These are phyloP conservation scores for Gossypium rotundifolium DNA, from an alignment of 345 rosid species.

Conservation along the genomic window DNA sequence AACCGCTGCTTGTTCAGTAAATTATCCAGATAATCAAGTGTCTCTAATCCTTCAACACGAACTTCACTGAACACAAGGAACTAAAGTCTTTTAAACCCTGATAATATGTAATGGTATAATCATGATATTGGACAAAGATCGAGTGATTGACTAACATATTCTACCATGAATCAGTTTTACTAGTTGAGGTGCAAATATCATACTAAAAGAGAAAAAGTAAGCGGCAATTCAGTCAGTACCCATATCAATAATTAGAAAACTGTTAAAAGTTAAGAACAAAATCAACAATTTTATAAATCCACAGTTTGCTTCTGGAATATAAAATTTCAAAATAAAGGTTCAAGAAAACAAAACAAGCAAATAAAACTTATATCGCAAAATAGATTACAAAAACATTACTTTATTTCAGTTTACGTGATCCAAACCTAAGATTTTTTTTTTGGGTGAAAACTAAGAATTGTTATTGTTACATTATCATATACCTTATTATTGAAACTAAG, in stretches of 20 bases:
- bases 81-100: background rate
- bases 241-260: background rate
- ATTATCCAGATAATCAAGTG: slow-evolving; percentile 90
- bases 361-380: background rate
- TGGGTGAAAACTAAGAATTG: background rate
- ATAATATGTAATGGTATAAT: background rate
- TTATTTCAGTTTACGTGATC: background rate
- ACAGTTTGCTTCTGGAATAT: background rate
- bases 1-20: slow-evolving; percentile 70
- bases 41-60: slow-evolving; percentile 90
- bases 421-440: background rate
- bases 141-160: background rate
- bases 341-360: slow-evolving; percentile 1
- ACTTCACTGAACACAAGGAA: slow-evolving; percentile 70
- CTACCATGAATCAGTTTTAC: background rate
- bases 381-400: background rate
- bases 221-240: background rate
- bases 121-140: background rate
- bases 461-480: background rate
- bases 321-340: background rate
- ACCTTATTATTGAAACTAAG: background rate
- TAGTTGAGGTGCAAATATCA: background rate
- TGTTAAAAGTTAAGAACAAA: slow-evolving; percentile 2
- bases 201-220: background rate
- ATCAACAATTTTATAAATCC: background rate